phyloP scores from a whole-genome alignment of 208 protist species.

The Leishmania aethiopica region DNA sequence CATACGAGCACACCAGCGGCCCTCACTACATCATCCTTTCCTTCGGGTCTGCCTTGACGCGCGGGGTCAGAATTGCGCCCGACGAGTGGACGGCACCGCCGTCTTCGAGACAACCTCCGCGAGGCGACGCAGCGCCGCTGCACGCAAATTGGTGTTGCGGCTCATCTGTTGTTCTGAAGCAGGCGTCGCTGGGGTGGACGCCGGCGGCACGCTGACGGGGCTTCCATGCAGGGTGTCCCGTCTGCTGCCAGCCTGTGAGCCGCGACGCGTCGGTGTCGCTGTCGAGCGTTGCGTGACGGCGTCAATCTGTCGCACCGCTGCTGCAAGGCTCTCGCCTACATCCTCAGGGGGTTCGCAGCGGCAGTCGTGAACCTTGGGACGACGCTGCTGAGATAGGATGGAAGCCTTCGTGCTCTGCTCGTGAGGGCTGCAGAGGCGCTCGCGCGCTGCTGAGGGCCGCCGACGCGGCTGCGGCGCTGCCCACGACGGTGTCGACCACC shows the following conservation, averaged over 20 bases:
- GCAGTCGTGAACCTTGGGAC: neutral
- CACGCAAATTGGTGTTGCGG: slow-evolving; percentile 36
- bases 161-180: slow-evolving; percentile 14
- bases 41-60: neutral
- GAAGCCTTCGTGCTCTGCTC: neutral
- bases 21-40: neutral
- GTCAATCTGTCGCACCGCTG: slow-evolving; percentile 28
- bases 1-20: neutral
- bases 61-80: neutral
- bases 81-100: slow-evolving; percentile 32
- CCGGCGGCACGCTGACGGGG: neutral
- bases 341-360: neutral
- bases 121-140: slow-evolving; percentile 46
- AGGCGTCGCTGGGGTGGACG: neutral
- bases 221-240: neutral
- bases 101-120: slow-evolving; percentile 72
- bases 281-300: slow-evolving; percentile 8
- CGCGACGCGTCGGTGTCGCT: slow-evolving; percentile 11
- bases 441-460: neutral
- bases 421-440: neutral
- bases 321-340: slow-evolving; percentile 11
- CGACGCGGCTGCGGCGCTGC: neutral
- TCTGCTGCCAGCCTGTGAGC: neutral
- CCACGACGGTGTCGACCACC: neutral
- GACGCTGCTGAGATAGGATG: neutral